Evolutionary conservation across 2,329 filamentous ascomycete genomes (phyloP).

Genomic region (Venturia nashicola): DNA sequence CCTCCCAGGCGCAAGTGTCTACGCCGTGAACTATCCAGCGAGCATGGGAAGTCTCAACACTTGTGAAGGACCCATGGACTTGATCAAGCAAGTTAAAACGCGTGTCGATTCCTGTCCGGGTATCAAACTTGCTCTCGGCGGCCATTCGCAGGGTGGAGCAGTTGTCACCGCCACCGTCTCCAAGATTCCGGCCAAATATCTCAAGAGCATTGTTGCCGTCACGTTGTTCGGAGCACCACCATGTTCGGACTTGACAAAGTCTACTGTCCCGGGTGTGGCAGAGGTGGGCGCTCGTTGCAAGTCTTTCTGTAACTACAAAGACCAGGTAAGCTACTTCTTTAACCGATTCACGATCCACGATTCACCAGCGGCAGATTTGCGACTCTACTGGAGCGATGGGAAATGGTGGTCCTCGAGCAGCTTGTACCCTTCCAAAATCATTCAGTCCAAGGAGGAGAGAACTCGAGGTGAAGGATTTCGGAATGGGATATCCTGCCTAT

Average conservation of each 20-base stretch:
- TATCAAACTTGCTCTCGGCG: slow-evolving; percentile 3
- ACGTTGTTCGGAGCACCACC: slow-evolving; percentile 2
- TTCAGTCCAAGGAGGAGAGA: neutral
- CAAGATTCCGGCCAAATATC: neutral
- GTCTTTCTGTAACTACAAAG: slow-evolving; percentile 3
- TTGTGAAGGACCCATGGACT: neutral
- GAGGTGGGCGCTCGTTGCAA: neutral
- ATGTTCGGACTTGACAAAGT: slow-evolving; percentile 2
- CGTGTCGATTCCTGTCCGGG: neutral
- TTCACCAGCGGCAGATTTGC: neutral
- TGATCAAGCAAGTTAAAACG: neutral
- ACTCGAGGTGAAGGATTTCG: neutral
- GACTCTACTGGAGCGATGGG: neutral
- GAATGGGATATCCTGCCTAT: neutral
- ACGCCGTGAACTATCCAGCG: slow-evolving; percentile 8
- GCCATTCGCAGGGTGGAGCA: slow-evolving; percentile 4
- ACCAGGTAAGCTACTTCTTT: neutral
- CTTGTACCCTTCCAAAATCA: neutral
- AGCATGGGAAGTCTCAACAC: neutral
- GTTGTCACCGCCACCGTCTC: neutral
- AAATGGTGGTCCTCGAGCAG: neutral
- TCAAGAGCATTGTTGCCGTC: neutral
- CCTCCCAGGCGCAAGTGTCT: neutral
- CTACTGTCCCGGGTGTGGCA: neutral
- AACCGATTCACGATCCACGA: too few species aligned